Base-by-base conservation (phyloP, 495 filamentous ascomycete species). In the Aspergillus panamensis region DNA sequence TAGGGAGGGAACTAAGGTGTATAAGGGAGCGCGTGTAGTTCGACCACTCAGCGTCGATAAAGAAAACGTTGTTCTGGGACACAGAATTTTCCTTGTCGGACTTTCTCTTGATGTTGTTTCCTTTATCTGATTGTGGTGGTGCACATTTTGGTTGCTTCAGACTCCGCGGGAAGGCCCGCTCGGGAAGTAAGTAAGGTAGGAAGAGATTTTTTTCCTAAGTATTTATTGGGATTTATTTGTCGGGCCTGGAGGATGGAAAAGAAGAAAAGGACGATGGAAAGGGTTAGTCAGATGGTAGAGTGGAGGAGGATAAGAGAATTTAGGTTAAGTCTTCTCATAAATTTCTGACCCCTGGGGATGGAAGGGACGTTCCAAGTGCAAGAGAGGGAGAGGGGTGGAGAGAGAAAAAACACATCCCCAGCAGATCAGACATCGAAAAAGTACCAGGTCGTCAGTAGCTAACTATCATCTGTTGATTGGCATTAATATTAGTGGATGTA, bases 131-230 rank as follows among this genome's bases (percentile, higher is more conserved):
- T 48, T 25, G 29, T 62, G 42, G 43, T 47, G 51, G 45, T 50
- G 58, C 37, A 37, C 58, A 62, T 62, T 43, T 42, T 62, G 54
- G 29, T 48, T 42, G 17, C 20, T 37, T 58, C 55, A 13, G 51
- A 58, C 44, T 53, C 51, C 16, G 50, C 44, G 55, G 55, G 43
- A 57, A 29, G 25, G 35, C 53, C 49, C 59, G 59, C 59, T 53
- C 33, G 59, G 48, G 54, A 31, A 35, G 42, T 20, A 25, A 25
- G 25, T 3, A 35, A 25, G 5, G 25, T 3, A 35, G 43, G 37
- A 44, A 25, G 30, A 21, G 29, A 31, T 43, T 49, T 6, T 57
- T 32, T 35, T 49, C n/a, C n/a, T n/a, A n/a, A 47, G 37, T 50
- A 19, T 14, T 16, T 25, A 37, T 49, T 32, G 31, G 13, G 20